Evolutionary conservation across 208 protist species (phyloP).

Genomic region (Wallacemonas sp.): DNA sequence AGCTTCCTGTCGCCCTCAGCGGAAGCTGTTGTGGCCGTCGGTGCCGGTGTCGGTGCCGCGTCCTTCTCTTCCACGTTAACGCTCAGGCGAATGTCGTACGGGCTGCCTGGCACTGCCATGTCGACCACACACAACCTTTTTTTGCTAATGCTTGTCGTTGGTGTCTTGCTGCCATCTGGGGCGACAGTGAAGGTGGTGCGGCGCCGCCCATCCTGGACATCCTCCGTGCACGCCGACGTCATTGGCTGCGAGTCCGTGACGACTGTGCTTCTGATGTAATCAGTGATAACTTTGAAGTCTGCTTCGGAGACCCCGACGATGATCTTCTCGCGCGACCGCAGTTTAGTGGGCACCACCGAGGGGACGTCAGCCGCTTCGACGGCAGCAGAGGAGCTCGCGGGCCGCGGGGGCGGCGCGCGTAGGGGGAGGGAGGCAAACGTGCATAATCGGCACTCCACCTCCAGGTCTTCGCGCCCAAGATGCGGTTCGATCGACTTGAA

Average conservation of each 20-base stretch:
- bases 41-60: conserved; percentile 1
- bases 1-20: background rate
- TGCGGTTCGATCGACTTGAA: conserved; percentile 26
- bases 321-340: conserved; percentile 5
- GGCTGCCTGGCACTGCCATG: conserved; percentile 39
- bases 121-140: conserved; percentile 56
- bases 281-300: conserved; percentile 5
- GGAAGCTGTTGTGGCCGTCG: conserved; percentile 4
- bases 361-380: background rate
- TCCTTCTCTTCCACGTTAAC: conserved; percentile 34
- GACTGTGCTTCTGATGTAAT: background rate
- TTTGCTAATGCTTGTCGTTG: conserved; percentile 34
- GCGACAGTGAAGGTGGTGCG: conserved; percentile 59
- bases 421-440: conserved; percentile 12
- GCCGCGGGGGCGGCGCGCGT: background rate
- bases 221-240: conserved; percentile 27
- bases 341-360: background rate
- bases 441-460: conserved; percentile 75
- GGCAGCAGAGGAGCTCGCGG: background rate
- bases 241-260: background rate
- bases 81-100: conserved; percentile 74
- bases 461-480: conserved; percentile 26
- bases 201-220: conserved; percentile 30
- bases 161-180: conserved; percentile 16
- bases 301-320: background rate